phyloP scores from a whole-genome alignment of 2,329 filamentous ascomycete species.

The Paraphoma chrysanthemicola region DNA sequence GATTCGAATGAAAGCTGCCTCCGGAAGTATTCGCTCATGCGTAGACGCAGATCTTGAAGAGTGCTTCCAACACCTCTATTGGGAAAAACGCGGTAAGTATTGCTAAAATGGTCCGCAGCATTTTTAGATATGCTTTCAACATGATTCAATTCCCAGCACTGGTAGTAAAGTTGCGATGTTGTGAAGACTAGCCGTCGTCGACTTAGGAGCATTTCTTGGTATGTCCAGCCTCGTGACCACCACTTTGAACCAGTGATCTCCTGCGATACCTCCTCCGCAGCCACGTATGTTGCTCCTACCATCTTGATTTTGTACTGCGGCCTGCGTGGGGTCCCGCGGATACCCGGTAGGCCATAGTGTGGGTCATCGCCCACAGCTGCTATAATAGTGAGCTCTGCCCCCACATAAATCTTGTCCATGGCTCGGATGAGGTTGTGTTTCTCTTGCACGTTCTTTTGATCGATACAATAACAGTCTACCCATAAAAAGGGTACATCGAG shows the following conservation, averaged over 20 bases:
- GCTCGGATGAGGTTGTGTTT: too few relatives aligned
- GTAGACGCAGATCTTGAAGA: background rate
- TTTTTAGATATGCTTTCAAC: too few relatives aligned
- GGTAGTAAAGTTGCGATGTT: constrained; percentile 38
- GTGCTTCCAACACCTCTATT: background rate
- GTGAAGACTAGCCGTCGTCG: constrained; percentile 47
- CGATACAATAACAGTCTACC: too few relatives aligned
- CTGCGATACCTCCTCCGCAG: background rate
- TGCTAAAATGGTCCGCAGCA: too few relatives aligned
- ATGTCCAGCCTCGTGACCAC: constrained; percentile 50
- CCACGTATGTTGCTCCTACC: background rate
- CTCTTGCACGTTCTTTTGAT: too few relatives aligned
- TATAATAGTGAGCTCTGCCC: constrained; percentile 15
- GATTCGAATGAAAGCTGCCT: background rate
- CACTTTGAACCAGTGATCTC: constrained; percentile 30
- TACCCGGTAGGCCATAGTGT: constrained; percentile 6
- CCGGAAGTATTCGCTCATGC: background rate
- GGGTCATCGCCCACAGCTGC: constrained; percentile 20
- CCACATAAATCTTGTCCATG: constrained; percentile 17
- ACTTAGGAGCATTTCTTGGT: constrained; percentile 49
- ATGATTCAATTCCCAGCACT: constrained; percentile 21
- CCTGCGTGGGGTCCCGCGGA: background rate
- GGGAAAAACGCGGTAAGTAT: too few relatives aligned
- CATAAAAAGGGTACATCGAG: too few relatives aligned
- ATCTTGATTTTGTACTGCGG: background rate